Percentiles rank a stretch among this genome's conserved stretches.
These are phyloP conservation scores for Lactarius pseudohatsudake DNA, from an alignment of 768 basidiomycete species.

Conservation along the genomic window DNA sequence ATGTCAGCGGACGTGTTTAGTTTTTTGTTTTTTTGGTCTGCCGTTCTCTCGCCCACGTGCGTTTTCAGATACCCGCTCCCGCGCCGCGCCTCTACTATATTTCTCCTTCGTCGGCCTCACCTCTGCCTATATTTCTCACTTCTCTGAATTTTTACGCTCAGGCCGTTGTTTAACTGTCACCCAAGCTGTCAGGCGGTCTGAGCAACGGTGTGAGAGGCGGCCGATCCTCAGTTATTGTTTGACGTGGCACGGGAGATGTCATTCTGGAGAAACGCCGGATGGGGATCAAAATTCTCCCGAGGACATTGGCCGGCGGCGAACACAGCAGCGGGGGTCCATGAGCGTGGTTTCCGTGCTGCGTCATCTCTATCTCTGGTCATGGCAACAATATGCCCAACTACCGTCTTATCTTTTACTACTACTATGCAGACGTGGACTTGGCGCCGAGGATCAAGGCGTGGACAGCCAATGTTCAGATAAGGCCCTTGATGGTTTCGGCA, in stretches of 20 bases:
- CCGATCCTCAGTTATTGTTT: neutral
- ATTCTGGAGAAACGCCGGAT: neutral
- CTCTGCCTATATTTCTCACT: neutral
- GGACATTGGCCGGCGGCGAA: neutral
- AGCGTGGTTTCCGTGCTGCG: too few relatives aligned
- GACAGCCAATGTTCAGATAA: neutral
- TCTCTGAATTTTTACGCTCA: neutral
- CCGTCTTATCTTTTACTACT: neutral
- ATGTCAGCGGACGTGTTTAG: neutral
- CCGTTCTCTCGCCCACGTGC: too few relatives aligned
- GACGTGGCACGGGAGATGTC: neutral
- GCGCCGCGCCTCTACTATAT: too few relatives aligned
- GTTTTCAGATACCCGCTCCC: too few relatives aligned
- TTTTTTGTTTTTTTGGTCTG: neutral
- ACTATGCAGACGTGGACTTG: neutral
- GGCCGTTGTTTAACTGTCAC: neutral
- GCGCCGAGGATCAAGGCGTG: neutral
- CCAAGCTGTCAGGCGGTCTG: neutral
- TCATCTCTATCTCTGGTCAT: neutral
- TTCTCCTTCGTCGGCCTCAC: neutral
- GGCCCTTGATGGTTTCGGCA: neutral
- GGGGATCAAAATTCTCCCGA: neutral
- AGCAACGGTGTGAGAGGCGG: neutral
- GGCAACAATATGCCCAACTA: neutral
- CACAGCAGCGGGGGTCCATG: too few relatives aligned